Percentiles rank a stretch among this genome's conserved stretches.
Evolutionary conservation across 495 filamentous ascomycete species (phyloP).

Genomic region (Bacidia rubella): DNA sequence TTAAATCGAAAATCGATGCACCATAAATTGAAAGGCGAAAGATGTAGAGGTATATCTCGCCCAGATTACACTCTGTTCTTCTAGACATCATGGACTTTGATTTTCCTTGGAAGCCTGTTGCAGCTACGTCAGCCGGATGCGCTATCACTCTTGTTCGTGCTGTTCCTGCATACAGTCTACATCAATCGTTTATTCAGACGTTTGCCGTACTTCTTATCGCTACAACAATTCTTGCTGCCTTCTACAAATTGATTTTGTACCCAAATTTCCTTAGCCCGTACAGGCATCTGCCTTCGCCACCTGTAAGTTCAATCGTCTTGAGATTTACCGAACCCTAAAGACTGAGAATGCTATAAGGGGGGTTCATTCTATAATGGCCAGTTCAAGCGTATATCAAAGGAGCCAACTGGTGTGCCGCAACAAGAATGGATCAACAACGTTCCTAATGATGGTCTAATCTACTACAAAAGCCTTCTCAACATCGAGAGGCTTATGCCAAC

Average conservation of each 20-base stretch:
- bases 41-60: too few species aligned
- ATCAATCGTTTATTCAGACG: conserved; percentile 5
- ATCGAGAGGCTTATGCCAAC: conserved; percentile 55
- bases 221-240: conserved; percentile 16
- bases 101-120: conserved; percentile 6
- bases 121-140: conserved; percentile 3
- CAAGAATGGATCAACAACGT: conserved; percentile 58
- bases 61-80: too few species aligned
- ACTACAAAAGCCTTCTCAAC: conserved; percentile 49
- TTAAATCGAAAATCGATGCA: too few species aligned
- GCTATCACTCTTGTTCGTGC: conserved; percentile 9
- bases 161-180: conserved; percentile 6
- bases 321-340: neutral
- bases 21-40: too few species aligned
- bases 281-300: conserved; percentile 45
- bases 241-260: conserved; percentile 49
- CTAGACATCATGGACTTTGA: neutral
- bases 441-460: conserved; percentile 80
- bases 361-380: conserved; percentile 33
- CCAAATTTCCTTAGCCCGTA: conserved; percentile 63
- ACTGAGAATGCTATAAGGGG: conserved; percentile 6
- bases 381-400: conserved; percentile 36
- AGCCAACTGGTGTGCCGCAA: conserved; percentile 47
- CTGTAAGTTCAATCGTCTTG: conserved; percentile 25
- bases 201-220: conserved; percentile 18